Evolutionary conservation across 371 early-diverging fungal species (phyloP).

Genomic region (Mucor plumbeus): DNA sequence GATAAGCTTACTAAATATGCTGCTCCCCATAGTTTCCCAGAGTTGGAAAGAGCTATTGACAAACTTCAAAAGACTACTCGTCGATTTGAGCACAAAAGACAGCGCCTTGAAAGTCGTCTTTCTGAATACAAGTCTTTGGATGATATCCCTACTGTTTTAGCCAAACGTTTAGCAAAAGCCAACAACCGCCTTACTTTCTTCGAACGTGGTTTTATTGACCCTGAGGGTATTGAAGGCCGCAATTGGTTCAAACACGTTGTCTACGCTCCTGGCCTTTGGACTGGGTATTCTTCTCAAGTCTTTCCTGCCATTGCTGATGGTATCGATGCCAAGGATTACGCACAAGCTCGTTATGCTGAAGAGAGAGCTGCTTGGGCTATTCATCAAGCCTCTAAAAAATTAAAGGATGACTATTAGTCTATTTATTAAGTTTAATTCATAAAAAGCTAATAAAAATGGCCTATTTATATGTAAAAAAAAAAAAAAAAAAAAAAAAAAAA

Average conservation of each 20-base stretch:
- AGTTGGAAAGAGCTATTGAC: constrained; percentile 14
- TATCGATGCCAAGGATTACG: constrained; percentile 37
- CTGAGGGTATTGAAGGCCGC: constrained; percentile 59
- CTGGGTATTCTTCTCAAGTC: constrained; percentile 54
- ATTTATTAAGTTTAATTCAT: no score
- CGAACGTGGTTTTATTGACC: constrained; percentile 62
- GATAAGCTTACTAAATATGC: constrained; percentile 2
- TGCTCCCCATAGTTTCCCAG: constrained; percentile 18
- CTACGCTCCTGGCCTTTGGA: constrained; percentile 61
- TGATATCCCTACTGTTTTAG: constrained; percentile 11
- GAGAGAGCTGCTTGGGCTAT: constrained; percentile 32
- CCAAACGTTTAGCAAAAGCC: constrained; percentile 25
- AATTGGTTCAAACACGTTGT: constrained; percentile 69
- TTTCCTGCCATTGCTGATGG: constrained; percentile 62
- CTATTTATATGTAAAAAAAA: no score
- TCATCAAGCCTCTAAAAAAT: background rate
- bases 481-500: no score
- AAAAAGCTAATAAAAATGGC: no score
- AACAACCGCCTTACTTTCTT: constrained; percentile 54
- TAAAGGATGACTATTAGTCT: no score
- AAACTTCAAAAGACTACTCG: constrained; percentile 8
- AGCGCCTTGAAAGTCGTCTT: constrained; percentile 12
- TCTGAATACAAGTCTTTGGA: constrained; percentile 11
- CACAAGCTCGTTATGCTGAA: constrained; percentile 33
- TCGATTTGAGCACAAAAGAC: constrained; percentile 17